Evolutionary conservation across 257 asterid genomes (phyloP).

Genomic region (Solanum appendiculatum): DNA sequence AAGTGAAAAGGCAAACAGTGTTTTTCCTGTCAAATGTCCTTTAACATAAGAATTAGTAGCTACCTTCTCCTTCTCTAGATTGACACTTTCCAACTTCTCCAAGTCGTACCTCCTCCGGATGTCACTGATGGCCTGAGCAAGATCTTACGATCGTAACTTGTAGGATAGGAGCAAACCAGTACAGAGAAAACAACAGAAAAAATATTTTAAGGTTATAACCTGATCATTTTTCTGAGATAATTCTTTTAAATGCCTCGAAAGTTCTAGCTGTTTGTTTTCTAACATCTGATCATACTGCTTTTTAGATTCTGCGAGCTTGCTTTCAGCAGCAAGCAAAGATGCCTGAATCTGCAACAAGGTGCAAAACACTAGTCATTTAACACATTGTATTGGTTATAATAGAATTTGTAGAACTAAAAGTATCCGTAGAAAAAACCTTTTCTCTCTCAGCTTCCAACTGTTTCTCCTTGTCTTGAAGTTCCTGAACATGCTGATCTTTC

Average conservation of each 20-base stretch:
- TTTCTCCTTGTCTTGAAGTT: slow-evolving; percentile 47
- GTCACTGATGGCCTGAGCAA: slow-evolving; percentile 79
- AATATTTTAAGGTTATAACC: slow-evolving; percentile 28
- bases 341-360: slow-evolving; percentile 44
- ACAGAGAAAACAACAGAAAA: background rate
- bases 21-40: background rate
- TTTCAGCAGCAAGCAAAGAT: slow-evolving; percentile 59
- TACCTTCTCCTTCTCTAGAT: slow-evolving; percentile 87
- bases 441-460: slow-evolving; percentile 59
- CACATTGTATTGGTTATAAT: slow-evolving; percentile 7
- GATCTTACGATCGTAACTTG: slow-evolving; percentile 14
- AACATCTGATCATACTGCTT: slow-evolving; percentile 79
- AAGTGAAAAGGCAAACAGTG: slow-evolving; percentile 2
- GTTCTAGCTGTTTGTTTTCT: slow-evolving; percentile 79
- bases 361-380: slow-evolving; percentile 4
- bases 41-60: background rate
- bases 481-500: slow-evolving; percentile 51
- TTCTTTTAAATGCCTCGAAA: slow-evolving; percentile 93
- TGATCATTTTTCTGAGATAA: slow-evolving; percentile 91
- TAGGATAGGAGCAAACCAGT: slow-evolving; percentile 1
- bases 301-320: slow-evolving; percentile 74
- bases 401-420: background rate
- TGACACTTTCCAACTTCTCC: slow-evolving; percentile 71
- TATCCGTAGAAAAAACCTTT: slow-evolving; percentile 38
- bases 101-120: slow-evolving; percentile 74